phyloP scores from a whole-genome alignment of 352 stramenopile species.

The Pilasporangium apinafurcum region DNA sequence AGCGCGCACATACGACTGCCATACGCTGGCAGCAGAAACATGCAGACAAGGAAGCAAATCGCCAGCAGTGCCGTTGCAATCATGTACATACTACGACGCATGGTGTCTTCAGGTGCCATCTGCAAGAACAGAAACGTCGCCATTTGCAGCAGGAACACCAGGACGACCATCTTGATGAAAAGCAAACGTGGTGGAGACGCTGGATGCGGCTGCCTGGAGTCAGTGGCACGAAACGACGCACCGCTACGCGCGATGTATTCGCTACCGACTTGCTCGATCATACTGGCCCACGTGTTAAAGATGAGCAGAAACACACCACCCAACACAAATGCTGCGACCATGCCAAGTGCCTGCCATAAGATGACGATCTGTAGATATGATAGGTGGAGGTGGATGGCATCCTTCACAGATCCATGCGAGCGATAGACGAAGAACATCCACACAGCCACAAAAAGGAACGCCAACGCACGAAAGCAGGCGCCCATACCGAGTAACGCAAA shows the following conservation, averaged over 20 bases:
- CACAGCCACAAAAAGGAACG: constrained; percentile 38
- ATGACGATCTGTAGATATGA: constrained; percentile 56
- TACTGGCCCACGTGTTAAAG: constrained; percentile 61
- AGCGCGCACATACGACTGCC: constrained; percentile 44
- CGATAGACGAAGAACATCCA: constrained; percentile 48
- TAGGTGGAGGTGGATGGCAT: constrained; percentile 42
- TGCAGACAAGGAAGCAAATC: constrained; percentile 39
- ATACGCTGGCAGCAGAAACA: constrained; percentile 45
- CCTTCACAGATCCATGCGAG: constrained; percentile 21
- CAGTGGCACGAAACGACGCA: neutral
- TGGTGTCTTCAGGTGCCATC: constrained; percentile 12
- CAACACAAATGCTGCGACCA: constrained; percentile 33
- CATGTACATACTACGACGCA: constrained; percentile 35
- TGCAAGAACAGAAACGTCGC: constrained; percentile 30
- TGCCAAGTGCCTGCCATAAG: constrained; percentile 41
- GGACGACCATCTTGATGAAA: constrained; percentile 46
- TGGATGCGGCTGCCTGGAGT: neutral
- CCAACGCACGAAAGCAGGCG: constrained; percentile 26
- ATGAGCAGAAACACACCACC: constrained; percentile 49
- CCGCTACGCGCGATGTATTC: constrained; percentile 1
- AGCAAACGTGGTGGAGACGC: constrained; percentile 29
- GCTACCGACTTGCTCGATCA: constrained; percentile 48
- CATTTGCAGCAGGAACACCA: constrained; percentile 45
- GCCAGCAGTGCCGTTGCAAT: constrained; percentile 38
- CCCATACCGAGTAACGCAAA: constrained; percentile 48